A percentile compares a stretch with the other conserved stretches of the same genome.
phyloP scores from a whole-genome alignment of 495 filamentous ascomycete genomes.

The Penicillium coprophilum region DNA sequence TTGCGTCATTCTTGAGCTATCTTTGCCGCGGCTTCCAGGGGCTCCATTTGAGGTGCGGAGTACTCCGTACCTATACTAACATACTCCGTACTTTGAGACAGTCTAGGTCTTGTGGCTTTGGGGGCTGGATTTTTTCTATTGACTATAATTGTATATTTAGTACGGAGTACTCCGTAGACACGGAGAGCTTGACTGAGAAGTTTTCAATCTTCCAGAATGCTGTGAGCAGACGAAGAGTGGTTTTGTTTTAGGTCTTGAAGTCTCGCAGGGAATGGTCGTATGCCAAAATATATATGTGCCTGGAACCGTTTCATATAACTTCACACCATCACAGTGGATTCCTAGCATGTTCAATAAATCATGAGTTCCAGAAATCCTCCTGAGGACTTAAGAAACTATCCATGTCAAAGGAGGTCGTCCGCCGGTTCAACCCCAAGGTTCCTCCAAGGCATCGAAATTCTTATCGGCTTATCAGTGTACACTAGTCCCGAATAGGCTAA shows the following conservation, averaged over 20 bases:
- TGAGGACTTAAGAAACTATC: not conserved
- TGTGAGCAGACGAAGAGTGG: not conserved
- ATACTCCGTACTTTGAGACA: not conserved
- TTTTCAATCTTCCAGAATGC: not conserved
- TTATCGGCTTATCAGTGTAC: constrained; percentile 28
- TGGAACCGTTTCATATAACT: not conserved
- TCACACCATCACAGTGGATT: not conserved
- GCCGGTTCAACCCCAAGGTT: not conserved
- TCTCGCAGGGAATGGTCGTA: not conserved
- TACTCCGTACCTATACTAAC: no score
- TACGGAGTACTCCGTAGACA: no score
- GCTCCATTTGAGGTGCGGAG: not conserved
- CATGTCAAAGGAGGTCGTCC: not conserved
- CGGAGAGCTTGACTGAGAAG: not conserved
- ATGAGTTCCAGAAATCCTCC: not conserved
- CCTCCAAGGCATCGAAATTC: not conserved
- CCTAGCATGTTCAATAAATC: not conserved
- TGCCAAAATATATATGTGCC: not conserved
- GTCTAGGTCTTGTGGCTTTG: not conserved
- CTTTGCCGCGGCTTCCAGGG: constrained; percentile 6
- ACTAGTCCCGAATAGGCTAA: constrained; percentile 25
- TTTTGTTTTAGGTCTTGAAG: not conserved
- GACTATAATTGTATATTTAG: not conserved
- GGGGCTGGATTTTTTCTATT: not conserved
- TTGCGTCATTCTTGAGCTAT: not conserved